phyloP scores from a whole-genome alignment of 1,284 basidiomycete genomes.

The Trametes versicolor region DNA sequence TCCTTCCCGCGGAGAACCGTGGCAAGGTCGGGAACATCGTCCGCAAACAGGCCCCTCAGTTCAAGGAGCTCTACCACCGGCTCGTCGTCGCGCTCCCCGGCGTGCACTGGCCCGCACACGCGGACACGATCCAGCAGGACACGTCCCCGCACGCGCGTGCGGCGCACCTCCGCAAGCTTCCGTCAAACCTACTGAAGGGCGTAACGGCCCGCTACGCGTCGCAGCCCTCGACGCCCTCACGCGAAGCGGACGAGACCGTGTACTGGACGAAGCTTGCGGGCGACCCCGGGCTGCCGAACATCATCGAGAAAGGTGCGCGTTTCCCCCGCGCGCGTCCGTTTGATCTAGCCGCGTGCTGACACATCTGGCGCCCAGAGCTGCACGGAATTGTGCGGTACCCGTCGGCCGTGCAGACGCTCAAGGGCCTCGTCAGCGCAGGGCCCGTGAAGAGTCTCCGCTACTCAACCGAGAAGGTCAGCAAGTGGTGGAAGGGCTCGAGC shows the following conservation, averaged over 20 bases:
- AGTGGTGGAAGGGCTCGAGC: constrained; percentile 75
- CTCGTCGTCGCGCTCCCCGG: constrained; percentile 81
- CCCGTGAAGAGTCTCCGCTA: constrained; percentile 84
- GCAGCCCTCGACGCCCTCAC: constrained; percentile 41
- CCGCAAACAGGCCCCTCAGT: constrained; percentile 81
- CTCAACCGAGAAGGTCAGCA: constrained; percentile 78
- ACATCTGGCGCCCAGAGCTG: constrained; percentile 62
- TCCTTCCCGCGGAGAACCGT: constrained; percentile 93
- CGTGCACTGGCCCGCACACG: constrained; percentile 70
- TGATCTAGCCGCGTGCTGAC: neutral
- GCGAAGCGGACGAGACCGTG: constrained; percentile 69
- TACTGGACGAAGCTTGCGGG: constrained; percentile 82
- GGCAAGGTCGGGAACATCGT: constrained; percentile 96
- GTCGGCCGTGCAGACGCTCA: constrained; percentile 85
- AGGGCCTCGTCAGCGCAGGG: constrained; percentile 89
- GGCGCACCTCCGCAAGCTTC: constrained; percentile 80
- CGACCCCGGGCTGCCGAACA: constrained; percentile 64
- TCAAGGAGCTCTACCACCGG: constrained; percentile 88
- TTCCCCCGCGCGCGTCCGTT: neutral
- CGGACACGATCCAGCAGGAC: constrained; percentile 75
- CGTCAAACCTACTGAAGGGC: constrained; percentile 67
- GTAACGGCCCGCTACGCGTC: constrained; percentile 64
- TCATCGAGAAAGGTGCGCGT: constrained; percentile 65
- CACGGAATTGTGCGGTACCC: constrained; percentile 82
- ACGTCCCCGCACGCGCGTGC: constrained; percentile 69